Evolutionary conservation across 371 early-diverging fungal genomes (phyloP).

Genomic region (Coemansia sp.): DNA sequence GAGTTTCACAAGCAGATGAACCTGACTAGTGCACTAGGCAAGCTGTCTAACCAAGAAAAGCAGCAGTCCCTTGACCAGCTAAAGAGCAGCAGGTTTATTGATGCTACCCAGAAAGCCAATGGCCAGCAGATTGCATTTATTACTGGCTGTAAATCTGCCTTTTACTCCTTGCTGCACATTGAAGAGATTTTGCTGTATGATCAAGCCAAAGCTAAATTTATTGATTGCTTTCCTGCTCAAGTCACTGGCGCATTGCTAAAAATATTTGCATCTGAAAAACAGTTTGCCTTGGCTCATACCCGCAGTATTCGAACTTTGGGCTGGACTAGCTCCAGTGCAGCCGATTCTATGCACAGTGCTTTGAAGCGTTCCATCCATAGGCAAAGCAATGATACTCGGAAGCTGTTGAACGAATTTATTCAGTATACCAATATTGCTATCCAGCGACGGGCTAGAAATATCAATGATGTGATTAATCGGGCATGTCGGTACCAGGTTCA

Average conservation of each 20-base stretch:
- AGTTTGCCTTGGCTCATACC: background rate
- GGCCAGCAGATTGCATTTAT: background rate
- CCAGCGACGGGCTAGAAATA: too few species aligned
- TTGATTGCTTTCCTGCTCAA: background rate
- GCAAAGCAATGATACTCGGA: too few species aligned
- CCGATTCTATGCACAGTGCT: background rate
- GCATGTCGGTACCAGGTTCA: too few species aligned
- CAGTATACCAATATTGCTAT: too few species aligned
- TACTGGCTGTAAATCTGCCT: background rate
- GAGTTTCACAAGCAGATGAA: too few species aligned
- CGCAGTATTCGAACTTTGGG: background rate
- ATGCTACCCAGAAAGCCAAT: background rate
- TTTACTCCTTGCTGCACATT: background rate
- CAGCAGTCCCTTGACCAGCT: background rate
- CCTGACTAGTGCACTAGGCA: too few species aligned
- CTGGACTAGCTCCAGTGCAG: constrained; percentile 3
- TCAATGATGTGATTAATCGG: too few species aligned
- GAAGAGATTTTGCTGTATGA: background rate
- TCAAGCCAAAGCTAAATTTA: background rate
- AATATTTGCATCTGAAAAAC: background rate
- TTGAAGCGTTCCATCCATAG: background rate
- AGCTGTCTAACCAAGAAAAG: too few species aligned
- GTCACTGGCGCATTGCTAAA: background rate
- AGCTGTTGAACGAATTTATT: too few species aligned
- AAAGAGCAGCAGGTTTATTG: background rate